These are phyloP conservation scores for Tetraselmis striata DNA, from an alignment of 139 green algal species.

Conservation along the genomic window DNA sequence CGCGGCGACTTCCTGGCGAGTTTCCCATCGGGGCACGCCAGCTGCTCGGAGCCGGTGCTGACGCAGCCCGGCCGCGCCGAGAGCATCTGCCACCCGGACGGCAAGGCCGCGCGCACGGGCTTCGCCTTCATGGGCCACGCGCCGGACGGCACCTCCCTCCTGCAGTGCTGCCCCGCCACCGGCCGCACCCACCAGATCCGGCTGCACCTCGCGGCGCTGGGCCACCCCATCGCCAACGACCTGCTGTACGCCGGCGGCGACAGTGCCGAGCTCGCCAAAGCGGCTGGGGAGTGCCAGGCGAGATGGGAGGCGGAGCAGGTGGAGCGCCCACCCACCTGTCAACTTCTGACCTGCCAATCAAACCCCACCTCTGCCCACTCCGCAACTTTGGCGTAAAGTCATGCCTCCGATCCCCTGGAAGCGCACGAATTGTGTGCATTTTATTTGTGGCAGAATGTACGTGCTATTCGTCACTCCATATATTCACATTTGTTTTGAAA, in stretches of 20 bases:
- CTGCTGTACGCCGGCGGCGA: not conserved
- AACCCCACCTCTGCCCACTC: too few relatives aligned
- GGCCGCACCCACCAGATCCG: slow-evolving; percentile 8
- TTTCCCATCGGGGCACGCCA: not conserved
- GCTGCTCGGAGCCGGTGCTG: not conserved
- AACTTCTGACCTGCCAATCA: too few relatives aligned
- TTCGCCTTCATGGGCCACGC: not conserved
- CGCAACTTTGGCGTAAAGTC: too few relatives aligned
- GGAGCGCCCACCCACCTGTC: too few relatives aligned
- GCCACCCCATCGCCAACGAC: slow-evolving; percentile 5
- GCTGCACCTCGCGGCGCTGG: not conserved
- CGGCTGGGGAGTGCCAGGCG: not conserved
- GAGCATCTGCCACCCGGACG: not conserved
- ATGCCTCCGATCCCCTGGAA: too few relatives aligned
- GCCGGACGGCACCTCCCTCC: not conserved
- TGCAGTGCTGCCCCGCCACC: not conserved
- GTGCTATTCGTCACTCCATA: too few relatives aligned
- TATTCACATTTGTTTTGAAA: too few relatives aligned
- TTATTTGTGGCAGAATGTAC: too few relatives aligned
- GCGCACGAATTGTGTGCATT: too few relatives aligned
- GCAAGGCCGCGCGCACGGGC: not conserved
- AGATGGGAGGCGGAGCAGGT: not conserved
- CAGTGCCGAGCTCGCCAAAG: too few relatives aligned
- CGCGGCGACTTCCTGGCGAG: not conserved
- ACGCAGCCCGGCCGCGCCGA: not conserved